Percentiles rank a stretch among this genome's conserved stretches.
These are phyloP conservation scores for Lasiodiplodia hormozganensis DNA, from an alignment of 2,329 filamentous ascomycete genomes.

Conservation along the genomic window DNA sequence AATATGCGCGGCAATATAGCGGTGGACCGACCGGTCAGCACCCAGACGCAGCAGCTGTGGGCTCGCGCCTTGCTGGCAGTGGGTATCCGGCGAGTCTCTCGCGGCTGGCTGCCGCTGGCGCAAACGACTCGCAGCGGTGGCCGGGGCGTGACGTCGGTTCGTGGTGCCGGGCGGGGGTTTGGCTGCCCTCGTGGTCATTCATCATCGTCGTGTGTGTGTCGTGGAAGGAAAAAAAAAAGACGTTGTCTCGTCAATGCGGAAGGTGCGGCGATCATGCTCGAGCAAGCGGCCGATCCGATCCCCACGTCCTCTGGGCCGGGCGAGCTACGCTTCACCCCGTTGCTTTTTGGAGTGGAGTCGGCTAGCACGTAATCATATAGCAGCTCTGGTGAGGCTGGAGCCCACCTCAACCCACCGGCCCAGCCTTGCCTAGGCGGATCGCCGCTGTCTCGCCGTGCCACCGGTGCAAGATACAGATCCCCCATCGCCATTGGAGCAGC, in stretches of 20 bases:
- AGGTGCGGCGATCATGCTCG: conserved; percentile 25
- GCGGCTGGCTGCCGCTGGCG: conserved; percentile 17
- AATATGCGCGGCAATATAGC: background rate
- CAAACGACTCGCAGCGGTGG: conserved; percentile 4
- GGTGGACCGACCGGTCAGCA: conserved; percentile 11
- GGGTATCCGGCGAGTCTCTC: conserved; percentile 8
- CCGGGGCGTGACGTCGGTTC: background rate
- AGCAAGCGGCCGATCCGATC: conserved; percentile 22
- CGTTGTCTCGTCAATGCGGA: conserved; percentile 20
- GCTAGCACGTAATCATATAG: background rate
- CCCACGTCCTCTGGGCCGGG: background rate
- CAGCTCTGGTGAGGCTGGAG: conserved; percentile 10
- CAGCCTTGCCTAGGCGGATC: background rate
- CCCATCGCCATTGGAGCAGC: conserved; percentile 9
- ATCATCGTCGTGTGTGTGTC: background rate
- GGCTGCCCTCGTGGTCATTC: background rate
- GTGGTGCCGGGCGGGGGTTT: background rate
- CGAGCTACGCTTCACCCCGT: background rate
- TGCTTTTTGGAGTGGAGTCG: conserved; percentile 22
- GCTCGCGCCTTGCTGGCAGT: background rate
- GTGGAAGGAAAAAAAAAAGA: background rate
- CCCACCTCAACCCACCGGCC: background rate
- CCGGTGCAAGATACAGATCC: conserved; percentile 18
- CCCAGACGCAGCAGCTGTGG: background rate
- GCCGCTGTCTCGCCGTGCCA: conserved; percentile 11